These are phyloP conservation scores for Talaromyces sp. DNA, from an alignment of 2,329 filamentous ascomycete genomes.

Conservation along the genomic window DNA sequence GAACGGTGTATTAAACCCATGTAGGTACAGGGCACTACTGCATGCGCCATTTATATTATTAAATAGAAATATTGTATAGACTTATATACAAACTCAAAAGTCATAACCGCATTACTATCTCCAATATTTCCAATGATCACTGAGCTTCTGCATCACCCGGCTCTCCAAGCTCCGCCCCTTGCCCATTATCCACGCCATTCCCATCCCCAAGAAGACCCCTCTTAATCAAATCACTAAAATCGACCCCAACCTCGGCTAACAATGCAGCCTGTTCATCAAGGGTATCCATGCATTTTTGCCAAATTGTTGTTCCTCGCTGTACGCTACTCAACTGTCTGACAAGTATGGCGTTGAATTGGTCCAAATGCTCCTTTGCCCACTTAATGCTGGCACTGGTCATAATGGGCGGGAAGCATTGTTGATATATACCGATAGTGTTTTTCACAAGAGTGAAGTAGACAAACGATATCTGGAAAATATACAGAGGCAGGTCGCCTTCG, in stretches of 20 bases:
- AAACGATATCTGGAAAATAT: conserved; percentile 92
- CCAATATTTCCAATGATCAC: not conserved
- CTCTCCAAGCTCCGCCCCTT: conserved; percentile 10
- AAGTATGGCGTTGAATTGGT: conserved; percentile 80
- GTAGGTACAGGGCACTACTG: not conserved
- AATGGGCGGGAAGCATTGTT: conserved; percentile 74
- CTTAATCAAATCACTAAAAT: conserved; percentile 79
- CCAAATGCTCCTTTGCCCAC: conserved; percentile 95
- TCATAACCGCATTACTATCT: not conserved
- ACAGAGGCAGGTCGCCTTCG: conserved; percentile 84
- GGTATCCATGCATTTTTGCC: conserved; percentile 75
- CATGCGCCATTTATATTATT: not conserved
- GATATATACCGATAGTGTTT: conserved; percentile 87
- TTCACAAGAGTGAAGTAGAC: conserved; percentile 93
- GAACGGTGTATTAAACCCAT: not conserved
- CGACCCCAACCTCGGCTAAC: conserved; percentile 78
- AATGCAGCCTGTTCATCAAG: conserved; percentile 75
- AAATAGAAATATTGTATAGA: not conserved
- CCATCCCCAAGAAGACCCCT: conserved; percentile 35
- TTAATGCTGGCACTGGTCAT: conserved; percentile 95
- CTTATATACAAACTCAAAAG: not conserved
- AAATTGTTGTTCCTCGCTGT: conserved; percentile 67
- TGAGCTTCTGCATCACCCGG: conserved; percentile 12
- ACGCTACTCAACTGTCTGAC: conserved; percentile 82
- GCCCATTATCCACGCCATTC: not conserved